Base-by-base conservation (phyloP, 106 monocot genomes). In the Acorus calamus region DNA sequence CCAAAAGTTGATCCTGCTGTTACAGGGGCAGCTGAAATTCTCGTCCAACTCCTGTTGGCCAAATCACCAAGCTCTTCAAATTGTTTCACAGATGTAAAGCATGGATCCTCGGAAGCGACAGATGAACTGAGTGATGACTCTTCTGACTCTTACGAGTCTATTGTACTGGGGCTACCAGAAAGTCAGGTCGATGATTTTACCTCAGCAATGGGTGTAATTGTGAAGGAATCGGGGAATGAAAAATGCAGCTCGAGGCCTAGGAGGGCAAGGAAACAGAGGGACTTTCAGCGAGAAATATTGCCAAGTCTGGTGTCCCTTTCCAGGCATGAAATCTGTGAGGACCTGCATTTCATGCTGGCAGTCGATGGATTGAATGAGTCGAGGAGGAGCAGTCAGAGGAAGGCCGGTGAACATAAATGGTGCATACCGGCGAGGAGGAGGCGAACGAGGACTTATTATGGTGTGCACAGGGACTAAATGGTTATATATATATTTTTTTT, bases 251-350 rank as follows among this genome's bases (percentile, higher is more conserved):
- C 77, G 46, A 86, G 71, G 55, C 59, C 83, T 11, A 65, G 83
- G 49, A 83, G 85, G 42, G 83, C 85, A 49, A 85, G 85, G 43
- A 71, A 84, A 5, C 54, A 89, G 10, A 57, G 78, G 45, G 85
- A 93, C 64, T 93, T 93, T 66, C 88, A 89, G 56, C 85, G 72
- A 61, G 88, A 93, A 46, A 80, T 93, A 62, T 68, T 93, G 42
- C 93, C 93, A 10, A 83, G 93, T n/a, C 28, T 93, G 44, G 80
- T 79, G 7, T 76, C 88, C 6, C 89, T 93, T 48, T 83, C 85
- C 8, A 72, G 93, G 74, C 82, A 83, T 46, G 93, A 93, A 58
- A 89, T n/a, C n/a, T n/a, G n/a, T n/a, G n/a, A n/a, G n/a, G n/a
- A n/a, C n/a, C n/a, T n/a, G n/a, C n/a, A n/a, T n/a, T n/a, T n/a